Evolutionary conservation across 169 alveolate genomes (phyloP), one percentile per base, ranked within the genome.

Genomic region (Cryptosporidium tyzzeri): DNA sequence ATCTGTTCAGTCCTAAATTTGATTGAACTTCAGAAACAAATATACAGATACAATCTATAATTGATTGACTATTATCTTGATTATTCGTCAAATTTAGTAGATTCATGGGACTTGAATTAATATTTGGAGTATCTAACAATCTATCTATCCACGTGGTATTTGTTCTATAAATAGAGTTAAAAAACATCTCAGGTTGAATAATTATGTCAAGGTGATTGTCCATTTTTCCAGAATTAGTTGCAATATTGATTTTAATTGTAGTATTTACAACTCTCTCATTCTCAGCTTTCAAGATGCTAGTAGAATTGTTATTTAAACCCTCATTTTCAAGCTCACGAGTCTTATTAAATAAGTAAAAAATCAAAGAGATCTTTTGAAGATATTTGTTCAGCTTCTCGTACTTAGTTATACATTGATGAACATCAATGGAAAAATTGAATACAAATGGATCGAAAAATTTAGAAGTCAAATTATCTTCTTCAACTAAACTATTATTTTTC

Each of bases 21-120:
- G 37, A 14, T 29, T 80, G 89, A 10, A 67, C 31, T 37, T 80
- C 89, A 37, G 45, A 26, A 39, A 62, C 75, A n/a, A 80, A 62
- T 44, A 16, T 62, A 18, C 89, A 80, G n/a, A 80, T 59, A 62
- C 89, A 80, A 26, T 65, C 33, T 6, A 10, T 55, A 6, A 58
- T 55, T 29, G 86, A 59, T 12, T 33, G 9, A 51, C 31, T 23
- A 35, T 53, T 70, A 5, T 51, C 23, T 1, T 73, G 16, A 14
- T 41, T 53, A 58, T 21, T 73, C 1, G 29, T 73, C 18, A 55
- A 16, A 55, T 55, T 55, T 55, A 55, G 10, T n/a, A 55, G 18
- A 55, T 55, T 55, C 67, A 55, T n/a, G 35, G 18, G 86, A 26
- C 8, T 44, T 48, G 71, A 31, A 23, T 73, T 73, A 8, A 10